Base-by-base conservation (phyloP, 2,329 filamentous ascomycete genomes). In the Scytalidium lignicola region DNA sequence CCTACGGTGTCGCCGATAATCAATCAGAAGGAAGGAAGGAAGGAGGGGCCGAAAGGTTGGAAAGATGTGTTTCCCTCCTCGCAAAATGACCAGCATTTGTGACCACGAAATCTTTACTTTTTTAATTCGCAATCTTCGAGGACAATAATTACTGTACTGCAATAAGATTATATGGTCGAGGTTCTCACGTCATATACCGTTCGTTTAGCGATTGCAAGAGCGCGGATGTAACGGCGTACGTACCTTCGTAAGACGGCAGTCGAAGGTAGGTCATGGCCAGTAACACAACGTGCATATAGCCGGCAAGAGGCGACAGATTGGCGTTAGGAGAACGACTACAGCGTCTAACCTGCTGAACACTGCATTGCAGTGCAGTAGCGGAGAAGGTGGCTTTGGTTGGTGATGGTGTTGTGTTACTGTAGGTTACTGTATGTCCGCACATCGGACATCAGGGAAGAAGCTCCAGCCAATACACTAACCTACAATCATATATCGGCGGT, bases 261-360 rank as follows among this genome's bases (percentile, higher is more conserved):
- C 29, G 46, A 39, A 20, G 39, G 37, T 47, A 20, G 39, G 37
- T 47, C 43, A 51, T 13, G 22, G 42, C 42, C 42, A 20, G 42
- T 50, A 50, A 37, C 22, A 49, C 40, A 26, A 45, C 20, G 15
- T 51, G 50, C 50, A 55, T 51, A 52, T 10, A 37, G 6, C 32
- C 32, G 32, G 32, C 32, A 37, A 37, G 10, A n/a, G 32, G 32
- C 32, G 32, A 37, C 15, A 37, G 32, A 37, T 37, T 37, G 32
- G 32, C 32, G 32, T 37, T 17, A 37, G 32, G n/a, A 37, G 8
- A 13, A 37, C 32, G 32, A 37, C 15, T 13, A 17, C 32, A 37
- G 32, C 32, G 32, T 37, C 32, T 37, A 37, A 7, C 32, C 32
- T 37, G 32, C n/a, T n/a, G n/a, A n/a, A n/a, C n/a, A n/a, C n/a